These are phyloP conservation scores for Zygosaccharomyces lentus DNA, from an alignment of 805 yeast species.

Conservation along the genomic window DNA sequence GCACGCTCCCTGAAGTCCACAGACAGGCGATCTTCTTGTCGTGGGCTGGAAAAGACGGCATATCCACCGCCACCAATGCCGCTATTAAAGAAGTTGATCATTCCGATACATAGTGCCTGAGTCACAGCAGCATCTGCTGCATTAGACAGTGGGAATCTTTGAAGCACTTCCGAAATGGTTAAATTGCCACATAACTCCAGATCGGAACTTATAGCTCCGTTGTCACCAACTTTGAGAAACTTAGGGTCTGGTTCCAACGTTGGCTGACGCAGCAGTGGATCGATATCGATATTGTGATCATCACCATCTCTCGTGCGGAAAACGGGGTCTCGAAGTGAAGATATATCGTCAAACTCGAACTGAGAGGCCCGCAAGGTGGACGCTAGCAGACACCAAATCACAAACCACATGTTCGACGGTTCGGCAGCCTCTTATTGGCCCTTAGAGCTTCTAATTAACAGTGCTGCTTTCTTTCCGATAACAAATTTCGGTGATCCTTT, in stretches of 20 bases:
- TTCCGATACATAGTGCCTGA: slow-evolving; percentile 83
- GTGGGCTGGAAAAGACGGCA: slow-evolving; percentile 41
- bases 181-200: slow-evolving; percentile 34
- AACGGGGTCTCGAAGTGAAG: slow-evolving; percentile 46
- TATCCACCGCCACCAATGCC: slow-evolving; percentile 95
- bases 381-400: not conserved
- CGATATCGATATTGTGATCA: slow-evolving; percentile 39
- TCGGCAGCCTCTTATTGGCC: not conserved
- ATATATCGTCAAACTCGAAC: not conserved
- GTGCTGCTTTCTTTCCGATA: not conserved
- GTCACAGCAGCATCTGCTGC: slow-evolving; percentile 95
- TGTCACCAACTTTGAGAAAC: slow-evolving; percentile 23
- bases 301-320: slow-evolving; percentile 46
- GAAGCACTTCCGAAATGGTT: slow-evolving; percentile 26
- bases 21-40: slow-evolving; percentile 47
- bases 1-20: slow-evolving; percentile 91
- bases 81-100: slow-evolving; percentile 73
- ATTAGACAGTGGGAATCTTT: slow-evolving; percentile 47
- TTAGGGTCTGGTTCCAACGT: slow-evolving; percentile 34
- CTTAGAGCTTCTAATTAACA: too few relatives aligned
- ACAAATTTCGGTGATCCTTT: not conserved
- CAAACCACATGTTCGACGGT: not conserved
- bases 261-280: slow-evolving; percentile 37
- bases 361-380: not conserved
- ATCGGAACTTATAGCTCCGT: slow-evolving; percentile 38